Evolutionary conservation across 164 flowering plant genomes (phyloP).

Genomic region (Dillenia suffruticosa): DNA sequence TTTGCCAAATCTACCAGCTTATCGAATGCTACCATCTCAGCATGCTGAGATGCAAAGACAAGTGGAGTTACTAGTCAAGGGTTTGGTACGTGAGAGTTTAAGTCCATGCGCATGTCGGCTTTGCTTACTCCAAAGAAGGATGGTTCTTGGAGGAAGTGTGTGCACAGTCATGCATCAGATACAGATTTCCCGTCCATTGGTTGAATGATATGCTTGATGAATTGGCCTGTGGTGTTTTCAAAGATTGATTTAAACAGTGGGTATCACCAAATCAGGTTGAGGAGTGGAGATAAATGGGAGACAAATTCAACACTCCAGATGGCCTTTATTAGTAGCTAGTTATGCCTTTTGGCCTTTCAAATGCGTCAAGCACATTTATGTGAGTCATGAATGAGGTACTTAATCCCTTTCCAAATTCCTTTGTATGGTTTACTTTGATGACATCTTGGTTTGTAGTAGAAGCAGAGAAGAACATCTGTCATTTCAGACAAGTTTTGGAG

Average conservation of each 20-base stretch:
- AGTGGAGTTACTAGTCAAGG: constrained; percentile 4
- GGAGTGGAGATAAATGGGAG: background rate
- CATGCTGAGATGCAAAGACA: background rate
- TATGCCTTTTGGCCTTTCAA: constrained; percentile 3
- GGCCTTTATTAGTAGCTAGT: constrained; percentile 1
- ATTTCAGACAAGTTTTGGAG: too few species aligned
- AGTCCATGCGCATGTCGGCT: constrained; percentile 9
- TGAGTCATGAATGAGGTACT: constrained; percentile 2
- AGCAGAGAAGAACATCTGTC: too few species aligned
- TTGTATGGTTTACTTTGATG: background rate
- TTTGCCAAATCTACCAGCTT: constrained; percentile 5
- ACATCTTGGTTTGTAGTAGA: too few species aligned
- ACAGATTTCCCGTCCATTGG: background rate
- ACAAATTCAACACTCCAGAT: background rate
- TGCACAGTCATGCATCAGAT: background rate
- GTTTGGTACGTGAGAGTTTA: constrained; percentile 1
- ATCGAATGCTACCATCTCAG: constrained; percentile 1
- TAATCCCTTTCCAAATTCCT: background rate
- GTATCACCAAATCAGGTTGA: background rate
- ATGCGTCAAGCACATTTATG: constrained; percentile 4
- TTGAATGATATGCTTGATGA: constrained; percentile 1
- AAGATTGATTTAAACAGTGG: background rate
- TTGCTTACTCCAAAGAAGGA: background rate
- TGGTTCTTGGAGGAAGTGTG: constrained; percentile 2
- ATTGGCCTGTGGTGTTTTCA: background rate